These are phyloP conservation scores for Fragilaria crotonensis DNA, from an alignment of 108 stramenopile genomes.

Conservation along the genomic window DNA sequence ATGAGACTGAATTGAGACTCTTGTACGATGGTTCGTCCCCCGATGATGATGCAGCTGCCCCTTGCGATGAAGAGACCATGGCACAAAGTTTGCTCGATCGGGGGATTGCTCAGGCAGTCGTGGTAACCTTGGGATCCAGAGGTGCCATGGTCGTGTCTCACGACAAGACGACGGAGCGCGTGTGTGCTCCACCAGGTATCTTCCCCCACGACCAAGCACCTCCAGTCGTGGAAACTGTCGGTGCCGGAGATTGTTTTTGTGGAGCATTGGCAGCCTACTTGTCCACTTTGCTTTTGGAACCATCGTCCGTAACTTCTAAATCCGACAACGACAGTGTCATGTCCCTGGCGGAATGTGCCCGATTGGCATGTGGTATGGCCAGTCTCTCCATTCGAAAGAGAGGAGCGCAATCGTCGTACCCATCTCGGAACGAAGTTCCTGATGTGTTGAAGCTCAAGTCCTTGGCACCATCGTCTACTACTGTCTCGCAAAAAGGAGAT, in stretches of 20 bases:
- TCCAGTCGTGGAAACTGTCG: slow-evolving; percentile 77
- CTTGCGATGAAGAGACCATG: slow-evolving; percentile 44
- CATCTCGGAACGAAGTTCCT: slow-evolving; percentile 56
- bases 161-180: slow-evolving; percentile 23
- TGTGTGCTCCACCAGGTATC: slow-evolving; percentile 30
- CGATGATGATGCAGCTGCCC: slow-evolving; percentile 15
- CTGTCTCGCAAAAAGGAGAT: background rate
- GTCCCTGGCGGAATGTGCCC: slow-evolving; percentile 38
- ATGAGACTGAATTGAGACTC: slow-evolving; percentile 65
- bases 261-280: slow-evolving; percentile 68
- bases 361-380: slow-evolving; percentile 74
- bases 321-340: background rate
- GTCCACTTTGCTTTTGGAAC: slow-evolving; percentile 53
- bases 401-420: slow-evolving; percentile 73
- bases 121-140: slow-evolving; percentile 74
- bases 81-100: slow-evolving; percentile 44
- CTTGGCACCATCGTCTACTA: background rate
- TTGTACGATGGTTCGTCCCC: slow-evolving; percentile 21
- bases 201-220: slow-evolving; percentile 30
- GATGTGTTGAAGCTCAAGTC: slow-evolving; percentile 43
- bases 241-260: slow-evolving; percentile 83
- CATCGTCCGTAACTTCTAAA: background rate
- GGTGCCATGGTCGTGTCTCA: slow-evolving; percentile 66
- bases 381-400: slow-evolving; percentile 75
- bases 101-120: slow-evolving; percentile 58